Conservation (phyloP, 352 stramenopile genomes). For the Aphanomyces stellatus region DNA sequence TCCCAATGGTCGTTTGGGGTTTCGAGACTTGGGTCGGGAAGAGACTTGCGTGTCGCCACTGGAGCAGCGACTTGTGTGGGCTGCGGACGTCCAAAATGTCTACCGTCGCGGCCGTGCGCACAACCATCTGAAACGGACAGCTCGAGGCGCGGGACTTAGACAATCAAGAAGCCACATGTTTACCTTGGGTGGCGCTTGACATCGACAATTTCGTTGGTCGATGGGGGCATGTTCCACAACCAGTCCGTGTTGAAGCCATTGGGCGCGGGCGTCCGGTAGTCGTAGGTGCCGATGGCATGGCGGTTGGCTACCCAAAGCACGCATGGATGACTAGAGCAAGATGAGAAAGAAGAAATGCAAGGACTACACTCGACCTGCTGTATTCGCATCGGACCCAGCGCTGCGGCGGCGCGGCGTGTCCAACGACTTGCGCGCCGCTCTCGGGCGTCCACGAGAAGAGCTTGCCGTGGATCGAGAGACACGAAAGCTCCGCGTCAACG, state of each 20-base stretch:
- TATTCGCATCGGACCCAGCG: slow-evolving; percentile 60
- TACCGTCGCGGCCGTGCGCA: slow-evolving; percentile 53
- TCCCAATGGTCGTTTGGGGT: background rate
- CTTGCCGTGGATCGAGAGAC: slow-evolving; percentile 38
- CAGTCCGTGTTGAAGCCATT: slow-evolving; percentile 21
- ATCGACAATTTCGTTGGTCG: slow-evolving; percentile 46
- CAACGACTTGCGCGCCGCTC: slow-evolving; percentile 31
- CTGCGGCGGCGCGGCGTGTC: slow-evolving; percentile 24
- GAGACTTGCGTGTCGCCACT: slow-evolving; percentile 29
- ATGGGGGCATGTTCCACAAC: slow-evolving; percentile 43
- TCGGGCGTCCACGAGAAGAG: slow-evolving; percentile 45
- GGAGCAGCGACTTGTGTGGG: slow-evolving; percentile 42
- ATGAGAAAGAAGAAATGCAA: background rate
- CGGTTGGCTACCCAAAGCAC: slow-evolving; percentile 56
- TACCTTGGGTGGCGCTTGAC: slow-evolving; percentile 53
- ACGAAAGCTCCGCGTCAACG: slow-evolving; percentile 43
- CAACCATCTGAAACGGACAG: slow-evolving; percentile 57
- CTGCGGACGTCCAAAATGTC: slow-evolving; percentile 67
- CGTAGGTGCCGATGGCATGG: slow-evolving; percentile 32
- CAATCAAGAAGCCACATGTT: no score
- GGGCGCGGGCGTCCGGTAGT: slow-evolving; percentile 36
- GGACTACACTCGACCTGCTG: slow-evolving; percentile 32
- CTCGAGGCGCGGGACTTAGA: slow-evolving; percentile 20
- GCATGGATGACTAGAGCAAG: slow-evolving; percentile 42
- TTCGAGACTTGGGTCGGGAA: background rate